Percentiles rank a stretch among this genome's conserved stretches.
phyloP scores from a whole-genome alignment of 495 filamentous ascomycete species.

The Neurospora africana region DNA sequence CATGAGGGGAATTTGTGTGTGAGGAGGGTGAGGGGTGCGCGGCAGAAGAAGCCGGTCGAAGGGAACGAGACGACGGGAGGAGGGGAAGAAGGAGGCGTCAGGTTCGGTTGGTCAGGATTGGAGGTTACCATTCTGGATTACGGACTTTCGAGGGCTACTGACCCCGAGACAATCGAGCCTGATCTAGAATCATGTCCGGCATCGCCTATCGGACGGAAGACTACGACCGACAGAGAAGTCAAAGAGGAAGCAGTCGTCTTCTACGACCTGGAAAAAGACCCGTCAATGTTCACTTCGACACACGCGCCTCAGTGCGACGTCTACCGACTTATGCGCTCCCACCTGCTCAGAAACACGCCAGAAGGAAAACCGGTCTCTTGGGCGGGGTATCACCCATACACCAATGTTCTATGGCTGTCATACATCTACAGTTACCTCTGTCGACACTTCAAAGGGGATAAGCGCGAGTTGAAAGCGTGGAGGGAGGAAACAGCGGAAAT shows the following conservation, averaged over 20 bases:
- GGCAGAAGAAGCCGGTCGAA: not conserved
- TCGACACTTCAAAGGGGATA: slow-evolving; percentile 23
- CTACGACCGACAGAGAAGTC: not conserved
- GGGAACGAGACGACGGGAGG: not conserved
- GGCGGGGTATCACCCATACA: slow-evolving; percentile 34
- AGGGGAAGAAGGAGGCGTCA: slow-evolving; percentile 5
- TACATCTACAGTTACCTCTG: slow-evolving; percentile 38
- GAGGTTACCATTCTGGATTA: slow-evolving; percentile 85
- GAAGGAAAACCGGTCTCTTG: slow-evolving; percentile 29
- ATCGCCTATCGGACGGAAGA: not conserved
- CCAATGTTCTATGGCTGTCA: slow-evolving; percentile 45
- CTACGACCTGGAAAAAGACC: slow-evolving; percentile 43
- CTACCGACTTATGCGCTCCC: slow-evolving; percentile 43
- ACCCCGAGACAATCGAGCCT: slow-evolving; percentile 5
- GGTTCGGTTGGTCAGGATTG: slow-evolving; percentile 57
- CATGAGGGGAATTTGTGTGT: slow-evolving; percentile 78
- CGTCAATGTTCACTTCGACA: slow-evolving; percentile 39
- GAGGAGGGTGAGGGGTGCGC: slow-evolving; percentile 28
- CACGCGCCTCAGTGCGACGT: slow-evolving; percentile 36
- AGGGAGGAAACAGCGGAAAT: slow-evolving; percentile 30
- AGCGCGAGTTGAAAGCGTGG: slow-evolving; percentile 25
- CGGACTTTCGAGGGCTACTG: slow-evolving; percentile 61
- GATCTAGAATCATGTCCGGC: not conserved
- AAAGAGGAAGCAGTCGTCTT: slow-evolving; percentile 19
- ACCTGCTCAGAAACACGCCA: slow-evolving; percentile 31